Evolutionary conservation across 78 protist genomes (phyloP).

Genomic region (Planoprotostelium fungivorum): DNA sequence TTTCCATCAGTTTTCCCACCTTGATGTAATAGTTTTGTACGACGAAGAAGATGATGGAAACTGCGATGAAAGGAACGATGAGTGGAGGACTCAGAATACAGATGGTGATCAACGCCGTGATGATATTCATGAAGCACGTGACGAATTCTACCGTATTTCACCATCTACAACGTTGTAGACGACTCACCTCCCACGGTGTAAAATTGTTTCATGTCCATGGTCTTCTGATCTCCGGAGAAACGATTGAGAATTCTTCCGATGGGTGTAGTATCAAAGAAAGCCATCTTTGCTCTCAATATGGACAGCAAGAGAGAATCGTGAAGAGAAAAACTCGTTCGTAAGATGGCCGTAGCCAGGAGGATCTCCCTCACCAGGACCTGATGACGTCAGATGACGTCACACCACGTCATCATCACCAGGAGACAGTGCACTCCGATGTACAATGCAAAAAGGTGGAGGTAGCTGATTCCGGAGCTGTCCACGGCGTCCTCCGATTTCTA

Average conservation of each 20-base stretch:
- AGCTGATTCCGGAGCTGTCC: neutral
- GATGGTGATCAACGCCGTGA: constrained; percentile 10
- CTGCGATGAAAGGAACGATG: neutral
- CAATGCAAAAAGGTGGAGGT: neutral
- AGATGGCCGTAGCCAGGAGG: neutral
- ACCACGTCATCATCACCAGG: neutral
- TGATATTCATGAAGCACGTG: neutral
- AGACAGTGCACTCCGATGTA: neutral
- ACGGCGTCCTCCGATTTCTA: neutral
- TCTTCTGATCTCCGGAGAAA: constrained; percentile 79
- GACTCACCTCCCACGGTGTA: neutral
- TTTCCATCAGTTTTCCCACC: neutral
- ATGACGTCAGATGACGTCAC: neutral
- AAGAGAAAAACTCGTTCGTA: neutral
- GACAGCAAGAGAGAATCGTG: constrained; percentile 47
- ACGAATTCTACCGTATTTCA: neutral
- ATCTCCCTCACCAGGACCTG: neutral
- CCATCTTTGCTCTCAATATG: constrained; percentile 83
- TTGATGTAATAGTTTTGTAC: constrained; percentile 69
- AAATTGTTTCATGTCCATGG: constrained; percentile 51
- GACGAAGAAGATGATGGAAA: constrained; percentile 32
- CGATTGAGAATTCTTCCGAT: constrained; percentile 92
- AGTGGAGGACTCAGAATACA: neutral
- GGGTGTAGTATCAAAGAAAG: constrained; percentile 93
- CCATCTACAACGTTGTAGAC: neutral